phyloP scores from a whole-genome alignment of 192 early-diverging fungal genomes.

The Phycomyces blakesleeanus region DNA sequence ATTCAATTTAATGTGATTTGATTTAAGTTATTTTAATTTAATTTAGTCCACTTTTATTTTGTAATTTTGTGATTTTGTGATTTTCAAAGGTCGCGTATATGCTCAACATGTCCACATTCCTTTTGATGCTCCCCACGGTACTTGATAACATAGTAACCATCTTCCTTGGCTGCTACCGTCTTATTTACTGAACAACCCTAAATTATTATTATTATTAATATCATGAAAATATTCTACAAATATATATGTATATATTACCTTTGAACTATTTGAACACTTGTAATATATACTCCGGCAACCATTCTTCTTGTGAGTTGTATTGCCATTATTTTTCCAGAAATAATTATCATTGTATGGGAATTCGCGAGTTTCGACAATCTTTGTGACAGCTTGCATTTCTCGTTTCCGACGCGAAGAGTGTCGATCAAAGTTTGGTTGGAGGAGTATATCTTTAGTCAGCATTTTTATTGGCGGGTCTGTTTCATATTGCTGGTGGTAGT shows the following conservation, averaged over 20 bases:
- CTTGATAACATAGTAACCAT: slow-evolving; percentile 52
- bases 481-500: too few relatives aligned
- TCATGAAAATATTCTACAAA: too few relatives aligned
- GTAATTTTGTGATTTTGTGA: too few relatives aligned
- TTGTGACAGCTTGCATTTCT: slow-evolving; percentile 56
- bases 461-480: too few relatives aligned
- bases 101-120: slow-evolving; percentile 43
- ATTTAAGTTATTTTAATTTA: too few relatives aligned
- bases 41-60: too few relatives aligned
- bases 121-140: slow-evolving; percentile 52
- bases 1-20: too few relatives aligned
- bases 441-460: too few relatives aligned
- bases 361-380: slow-evolving; percentile 52
- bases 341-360: slow-evolving; percentile 43
- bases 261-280: slow-evolving; percentile 53
- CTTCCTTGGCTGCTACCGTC: slow-evolving; percentile 52
- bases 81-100: too few relatives aligned
- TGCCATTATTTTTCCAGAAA: slow-evolving; percentile 61
- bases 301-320: slow-evolving; percentile 51
- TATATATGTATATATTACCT: slow-evolving; percentile 32
- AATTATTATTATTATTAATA: slow-evolving; percentile 12
- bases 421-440: too few relatives aligned
- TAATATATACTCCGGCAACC: slow-evolving; percentile 56
- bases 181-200: slow-evolving; percentile 49
- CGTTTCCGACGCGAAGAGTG: slow-evolving; percentile 40